These are phyloP conservation scores for Trebouxia sp. DNA, from an alignment of 139 green algal genomes.

Conservation along the genomic window DNA sequence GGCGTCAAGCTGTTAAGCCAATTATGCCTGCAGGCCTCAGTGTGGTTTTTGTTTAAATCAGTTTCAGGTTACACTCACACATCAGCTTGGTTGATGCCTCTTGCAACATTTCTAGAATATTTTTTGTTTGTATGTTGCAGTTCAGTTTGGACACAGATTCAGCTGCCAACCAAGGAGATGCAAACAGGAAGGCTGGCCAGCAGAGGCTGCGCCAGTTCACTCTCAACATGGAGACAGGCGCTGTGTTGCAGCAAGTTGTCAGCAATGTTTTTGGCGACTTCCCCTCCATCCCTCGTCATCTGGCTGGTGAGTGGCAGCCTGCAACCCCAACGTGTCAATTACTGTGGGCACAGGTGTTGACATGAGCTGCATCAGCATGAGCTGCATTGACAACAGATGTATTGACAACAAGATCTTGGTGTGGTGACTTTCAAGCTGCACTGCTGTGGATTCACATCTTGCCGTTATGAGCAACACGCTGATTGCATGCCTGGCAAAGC, in stretches of 20 bases:
- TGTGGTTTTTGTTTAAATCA: too few species aligned
- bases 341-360: too few species aligned
- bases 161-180: not conserved
- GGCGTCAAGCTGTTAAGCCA: too few species aligned
- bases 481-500: too few species aligned
- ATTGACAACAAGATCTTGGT: too few species aligned
- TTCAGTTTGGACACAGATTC: conserved; percentile 47
- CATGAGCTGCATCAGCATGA: not conserved
- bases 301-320: not conserved
- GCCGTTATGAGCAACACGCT: too few species aligned
- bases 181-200: conserved; percentile 4
- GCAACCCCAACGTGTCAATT: too few species aligned
- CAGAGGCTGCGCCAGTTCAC: conserved; percentile 49
- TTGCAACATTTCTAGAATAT: not conserved
- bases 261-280: conserved; percentile 58
- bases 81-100: not conserved
- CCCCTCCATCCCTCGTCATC: conserved; percentile 35
- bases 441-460: too few species aligned
- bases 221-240: conserved; percentile 53
- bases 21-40: too few species aligned
- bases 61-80: not conserved
- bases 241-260: conserved; percentile 30
- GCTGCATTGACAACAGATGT: too few species aligned
- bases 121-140: conserved; percentile 26
- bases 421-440: too few species aligned